Evolutionary conservation across 441 rosid genomes (phyloP).

Genomic region (Euphorbia corollata): DNA sequence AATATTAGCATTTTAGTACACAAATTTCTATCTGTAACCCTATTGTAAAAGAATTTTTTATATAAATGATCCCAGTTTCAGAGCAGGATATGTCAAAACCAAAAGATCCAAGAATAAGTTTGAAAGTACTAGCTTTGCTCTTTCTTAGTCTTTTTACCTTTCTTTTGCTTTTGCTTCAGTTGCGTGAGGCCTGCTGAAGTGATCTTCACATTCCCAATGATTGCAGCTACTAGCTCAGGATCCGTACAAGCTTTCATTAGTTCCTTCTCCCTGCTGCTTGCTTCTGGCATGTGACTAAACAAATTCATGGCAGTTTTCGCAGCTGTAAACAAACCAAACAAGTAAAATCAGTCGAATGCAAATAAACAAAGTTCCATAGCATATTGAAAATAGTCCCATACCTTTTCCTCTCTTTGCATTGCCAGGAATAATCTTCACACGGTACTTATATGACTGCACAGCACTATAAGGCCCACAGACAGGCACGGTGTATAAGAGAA

Average conservation of each 20-base stretch:
- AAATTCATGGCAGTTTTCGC: constrained; percentile 88
- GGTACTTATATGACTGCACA: constrained; percentile 80
- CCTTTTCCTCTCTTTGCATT: constrained; percentile 93
- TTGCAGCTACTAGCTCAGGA: constrained; percentile 84
- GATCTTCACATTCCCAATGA: constrained; percentile 82
- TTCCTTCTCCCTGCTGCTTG: constrained; percentile 78
- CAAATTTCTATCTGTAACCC: background rate
- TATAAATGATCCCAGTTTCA: background rate
- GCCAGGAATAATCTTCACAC: constrained; percentile 82
- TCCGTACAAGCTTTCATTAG: constrained; percentile 93
- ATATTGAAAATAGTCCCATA: constrained; percentile 11
- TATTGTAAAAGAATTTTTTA: background rate
- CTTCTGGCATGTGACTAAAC: constrained; percentile 78
- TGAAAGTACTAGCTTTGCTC: constrained; percentile 19
- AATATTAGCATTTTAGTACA: too few relatives aligned
- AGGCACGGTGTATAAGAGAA: constrained; percentile 75
- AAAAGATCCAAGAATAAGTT: background rate
- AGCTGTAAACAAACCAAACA: constrained; percentile 45
- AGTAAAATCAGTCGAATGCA: background rate
- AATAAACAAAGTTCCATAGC: background rate
- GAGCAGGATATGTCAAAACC: background rate
- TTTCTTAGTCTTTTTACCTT: constrained; percentile 65
- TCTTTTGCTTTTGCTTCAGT: constrained; percentile 93
- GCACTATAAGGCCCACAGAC: constrained; percentile 92
- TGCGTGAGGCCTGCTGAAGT: constrained; percentile 88